A percentile compares a stretch with the other conserved stretches of the same genome.
These are phyloP conservation scores for Fraxinus cuspidata DNA, from an alignment of 257 asterid genomes.

Conservation along the genomic window DNA sequence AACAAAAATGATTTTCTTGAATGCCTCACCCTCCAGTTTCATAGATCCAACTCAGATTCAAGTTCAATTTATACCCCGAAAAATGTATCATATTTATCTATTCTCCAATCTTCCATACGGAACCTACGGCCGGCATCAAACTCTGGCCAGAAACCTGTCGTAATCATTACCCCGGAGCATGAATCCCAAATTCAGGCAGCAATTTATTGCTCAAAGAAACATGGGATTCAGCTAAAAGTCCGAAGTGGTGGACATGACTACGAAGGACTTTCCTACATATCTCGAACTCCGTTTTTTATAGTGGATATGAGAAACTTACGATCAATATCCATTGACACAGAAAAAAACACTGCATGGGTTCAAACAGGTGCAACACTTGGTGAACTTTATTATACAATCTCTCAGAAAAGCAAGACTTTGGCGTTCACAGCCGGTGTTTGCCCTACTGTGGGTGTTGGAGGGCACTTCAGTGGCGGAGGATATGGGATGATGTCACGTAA, in stretches of 20 bases:
- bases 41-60: neutral
- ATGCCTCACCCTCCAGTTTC: neutral
- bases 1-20: neutral
- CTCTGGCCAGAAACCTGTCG: neutral
- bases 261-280: conserved; percentile 43
- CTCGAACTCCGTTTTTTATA: conserved; percentile 34
- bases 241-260: conserved; percentile 54
- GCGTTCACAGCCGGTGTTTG: too few species aligned
- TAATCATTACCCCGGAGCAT: conserved; percentile 15
- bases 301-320: conserved; percentile 39
- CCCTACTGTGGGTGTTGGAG: conserved; percentile 52
- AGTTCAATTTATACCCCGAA: neutral
- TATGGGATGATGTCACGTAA: conserved; percentile 40
- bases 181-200: conserved; percentile 21
- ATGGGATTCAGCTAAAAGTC: conserved; percentile 12
- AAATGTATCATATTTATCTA: neutral
- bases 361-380: conserved; percentile 45
- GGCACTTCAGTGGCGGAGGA: conserved; percentile 57
- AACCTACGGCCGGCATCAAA: neutral
- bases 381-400: conserved; percentile 36
- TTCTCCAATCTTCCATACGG: neutral
- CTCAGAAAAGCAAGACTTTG: conserved; percentile 26
- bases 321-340: conserved; percentile 23
- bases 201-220: conserved; percentile 6
- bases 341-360: conserved; percentile 44